Evolutionary conservation across 225 moss, liverwort and hornwort species (phyloP), one percentile per base, ranked within the genome.

Genomic region (Bryoerythrophyllum caledonicum): DNA sequence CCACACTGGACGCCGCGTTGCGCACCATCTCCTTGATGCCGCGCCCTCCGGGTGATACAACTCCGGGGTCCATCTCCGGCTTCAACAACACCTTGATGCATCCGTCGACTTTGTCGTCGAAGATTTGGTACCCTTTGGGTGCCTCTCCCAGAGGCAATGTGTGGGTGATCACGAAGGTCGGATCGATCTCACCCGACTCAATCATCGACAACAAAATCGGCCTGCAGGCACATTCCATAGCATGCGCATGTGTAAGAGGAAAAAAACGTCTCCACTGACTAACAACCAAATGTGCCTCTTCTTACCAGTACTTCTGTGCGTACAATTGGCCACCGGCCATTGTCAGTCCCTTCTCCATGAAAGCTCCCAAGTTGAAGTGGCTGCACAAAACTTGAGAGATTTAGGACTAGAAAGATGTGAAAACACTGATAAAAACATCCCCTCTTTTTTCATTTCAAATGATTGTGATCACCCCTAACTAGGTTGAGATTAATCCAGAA

Each of bases 301-400:
- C 67, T 71, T 75, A 54, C 89, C 91, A 93, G 58, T 93, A 89
- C 26, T 82, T 80, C 37, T 91, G 93, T 7, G 82, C 70, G 9
- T 80, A 91, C 5, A 89, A 79, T 70, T 91, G 91, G 4, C 93
- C 93, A 20, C 87, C 91, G 3, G 91, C 83, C 87, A 89, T 87
- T 17, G 87, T 86, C 57, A 82, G 72, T 1, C 80, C 73, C 79
- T 91, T 89, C 82, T 93, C 91, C 91, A 93, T 91, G 58, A 93
- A 89, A 2, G 84, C 91, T 15, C 91, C 91, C 0, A 91, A 21
- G 58, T 79, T 77, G 78, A 91, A 89, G 53, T 87, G 82, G 63
- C 80, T 84, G 77, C 52, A 74, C 7, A 10, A 14, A 78, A 20
- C 0, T 10, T n/a, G 10, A 48, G 16, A 8, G 19, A 32, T 40